Evolutionary conservation across 2,329 filamentous ascomycete species (phyloP), one percentile per base, ranked within the genome.

Genomic region (Penicillium griseofulvum): DNA sequence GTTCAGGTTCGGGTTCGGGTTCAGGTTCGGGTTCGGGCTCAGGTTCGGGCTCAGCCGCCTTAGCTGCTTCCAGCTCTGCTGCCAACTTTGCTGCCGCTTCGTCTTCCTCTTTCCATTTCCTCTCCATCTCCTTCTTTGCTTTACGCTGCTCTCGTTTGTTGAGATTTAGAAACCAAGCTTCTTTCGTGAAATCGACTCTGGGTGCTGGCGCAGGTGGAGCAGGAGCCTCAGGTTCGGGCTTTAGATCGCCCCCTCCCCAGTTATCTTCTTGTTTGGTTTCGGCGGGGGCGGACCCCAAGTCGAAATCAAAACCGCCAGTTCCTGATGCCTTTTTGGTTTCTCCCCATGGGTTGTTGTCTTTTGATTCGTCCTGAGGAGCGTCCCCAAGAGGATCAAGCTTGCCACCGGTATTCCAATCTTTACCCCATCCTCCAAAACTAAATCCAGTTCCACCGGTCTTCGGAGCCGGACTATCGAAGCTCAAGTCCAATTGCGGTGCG

Each of bases 341-440:
- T 24, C 69, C 72, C 77, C 77, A 79, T 17, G 75, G 71, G 48
- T 77, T 77, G 37, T 64, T 71, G 52, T 73, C 68, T 50, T 70
- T 66, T 24, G 55, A 41, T 24, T 67, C 67, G 12, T 22, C 22
- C 22, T 69, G 64, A 24, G 65, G 62, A 22, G 65, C 61, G 14
- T 68, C 66, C 46, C 66, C 69, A 17, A 72, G 60, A 26, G 74
- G 73, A 44, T 75, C 72, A 58, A 79, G 78, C 47, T 49, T 52
- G 6, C 52, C 38, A 29, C 62, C 60, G 4, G 61, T 79, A 58
- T 73, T 78, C 83, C 84, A 87, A 60, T 78, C 82, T 55, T 80
- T 79, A 33, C 83, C 83, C 84, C 85, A 88, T 37, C 77, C 74
- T 46, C 84, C 80, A 62, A 88, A 80, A 4, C 72, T 71, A 64